Evolutionary conservation across 352 stramenopile genomes (phyloP).

Genomic region (Phytophthora meadii): DNA sequence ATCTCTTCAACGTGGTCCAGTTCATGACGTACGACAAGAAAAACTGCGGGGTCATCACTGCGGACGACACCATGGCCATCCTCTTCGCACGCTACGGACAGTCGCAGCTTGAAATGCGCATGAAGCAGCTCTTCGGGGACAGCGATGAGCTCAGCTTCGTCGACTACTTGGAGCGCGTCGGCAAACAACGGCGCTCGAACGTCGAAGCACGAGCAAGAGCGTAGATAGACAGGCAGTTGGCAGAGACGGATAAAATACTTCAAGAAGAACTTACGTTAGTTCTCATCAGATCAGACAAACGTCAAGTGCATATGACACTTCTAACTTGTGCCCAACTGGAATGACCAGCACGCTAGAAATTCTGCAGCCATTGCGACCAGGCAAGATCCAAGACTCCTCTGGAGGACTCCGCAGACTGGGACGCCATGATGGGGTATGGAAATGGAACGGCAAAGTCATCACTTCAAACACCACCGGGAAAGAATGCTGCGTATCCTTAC

Average conservation of each 20-base stretch:
- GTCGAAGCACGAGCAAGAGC: conserved; percentile 59
- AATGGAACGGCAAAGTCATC: too few species aligned
- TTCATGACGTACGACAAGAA: conserved; percentile 99
- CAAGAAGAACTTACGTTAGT: not conserved
- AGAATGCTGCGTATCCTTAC: not conserved
- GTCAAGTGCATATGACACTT: conserved; percentile 10
- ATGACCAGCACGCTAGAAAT: conserved; percentile 5
- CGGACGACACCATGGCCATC: conserved; percentile 99
- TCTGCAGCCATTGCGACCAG: not conserved
- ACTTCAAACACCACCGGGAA: too few species aligned
- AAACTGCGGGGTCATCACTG: conserved; percentile 93
- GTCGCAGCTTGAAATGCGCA: conserved; percentile 89
- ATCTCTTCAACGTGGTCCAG: conserved; percentile 97
- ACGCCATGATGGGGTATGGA: too few species aligned
- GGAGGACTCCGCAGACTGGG: too few species aligned
- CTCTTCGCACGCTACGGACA: conserved; percentile 94
- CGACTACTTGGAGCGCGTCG: conserved; percentile 78
- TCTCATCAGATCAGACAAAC: not conserved
- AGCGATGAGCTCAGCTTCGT: conserved; percentile 84
- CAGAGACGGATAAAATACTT: conserved; percentile 17
- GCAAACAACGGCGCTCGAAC: conserved; percentile 76
- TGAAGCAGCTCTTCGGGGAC: conserved; percentile 93
- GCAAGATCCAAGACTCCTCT: too few species aligned
- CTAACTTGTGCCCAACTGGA: conserved; percentile 5
- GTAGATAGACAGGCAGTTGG: conserved; percentile 24